Conservation (phyloP, 176 grass and related monocot species). For the Puya raimondii region DNA sequence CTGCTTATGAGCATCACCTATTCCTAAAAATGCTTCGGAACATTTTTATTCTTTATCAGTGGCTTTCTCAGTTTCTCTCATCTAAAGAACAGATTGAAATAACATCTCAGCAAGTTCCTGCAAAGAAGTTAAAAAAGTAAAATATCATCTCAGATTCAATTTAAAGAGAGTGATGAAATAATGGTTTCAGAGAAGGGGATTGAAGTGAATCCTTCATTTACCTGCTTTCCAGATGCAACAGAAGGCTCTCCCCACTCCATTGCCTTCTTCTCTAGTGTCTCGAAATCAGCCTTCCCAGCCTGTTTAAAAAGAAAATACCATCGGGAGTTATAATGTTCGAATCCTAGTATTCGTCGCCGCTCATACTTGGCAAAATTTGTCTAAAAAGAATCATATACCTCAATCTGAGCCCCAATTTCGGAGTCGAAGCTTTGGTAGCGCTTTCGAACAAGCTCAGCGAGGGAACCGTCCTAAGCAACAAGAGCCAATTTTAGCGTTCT, state of each 20-base stretch:
- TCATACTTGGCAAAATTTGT: neutral
- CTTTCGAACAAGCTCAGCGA: slow-evolving; percentile 77
- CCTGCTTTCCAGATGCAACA: slow-evolving; percentile 85
- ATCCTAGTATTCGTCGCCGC: neutral
- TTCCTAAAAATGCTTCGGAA: neutral
- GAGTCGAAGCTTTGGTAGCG: slow-evolving; percentile 94
- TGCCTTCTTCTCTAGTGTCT: slow-evolving; percentile 73
- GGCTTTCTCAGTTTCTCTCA: neutral
- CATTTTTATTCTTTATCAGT: neutral
- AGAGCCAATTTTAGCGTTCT: neutral
- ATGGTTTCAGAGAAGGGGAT: neutral
- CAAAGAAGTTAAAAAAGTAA: slow-evolving; percentile 8
- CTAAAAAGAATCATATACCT: slow-evolving; percentile 32
- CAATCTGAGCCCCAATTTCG: slow-evolving; percentile 61
- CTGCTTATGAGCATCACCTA: neutral
- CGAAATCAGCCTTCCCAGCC: slow-evolving; percentile 81
- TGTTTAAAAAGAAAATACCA: slow-evolving; percentile 19
- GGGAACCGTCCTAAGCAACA: slow-evolving; percentile 63
- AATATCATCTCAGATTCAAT: slow-evolving; percentile 1
- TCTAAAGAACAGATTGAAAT: slow-evolving; percentile 82
- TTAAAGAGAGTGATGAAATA: neutral
- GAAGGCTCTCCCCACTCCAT: slow-evolving; percentile 86
- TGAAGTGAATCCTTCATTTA: slow-evolving; percentile 7
- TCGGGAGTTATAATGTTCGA: neutral
- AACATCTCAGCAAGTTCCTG: slow-evolving; percentile 83